phyloP scores from a whole-genome alignment of 129 eudicot species.

The Saussurea involucrata region DNA sequence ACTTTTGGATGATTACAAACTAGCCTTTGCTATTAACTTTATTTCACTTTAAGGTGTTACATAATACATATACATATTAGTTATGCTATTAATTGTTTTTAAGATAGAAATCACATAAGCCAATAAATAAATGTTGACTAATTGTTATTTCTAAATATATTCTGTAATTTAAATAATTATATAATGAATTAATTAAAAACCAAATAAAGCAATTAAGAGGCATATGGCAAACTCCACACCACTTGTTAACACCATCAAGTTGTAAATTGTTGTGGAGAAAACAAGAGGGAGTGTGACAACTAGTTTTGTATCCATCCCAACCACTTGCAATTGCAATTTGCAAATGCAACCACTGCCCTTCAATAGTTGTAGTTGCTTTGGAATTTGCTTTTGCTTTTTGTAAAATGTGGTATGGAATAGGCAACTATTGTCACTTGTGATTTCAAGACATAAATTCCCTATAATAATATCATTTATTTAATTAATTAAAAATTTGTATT shows the following conservation, averaged over 20 bases:
- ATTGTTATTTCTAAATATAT: neutral
- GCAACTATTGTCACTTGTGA: neutral
- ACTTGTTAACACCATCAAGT: slow-evolving; percentile 21
- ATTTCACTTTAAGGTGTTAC: neutral
- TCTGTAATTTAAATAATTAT: neutral
- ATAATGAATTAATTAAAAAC: neutral
- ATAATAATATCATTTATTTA: neutral
- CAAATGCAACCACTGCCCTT: slow-evolving; percentile 21
- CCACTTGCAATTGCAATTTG: slow-evolving; percentile 14
- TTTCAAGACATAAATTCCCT: neutral
- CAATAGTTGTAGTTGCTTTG: slow-evolving; percentile 15
- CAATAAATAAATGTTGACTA: neutral
- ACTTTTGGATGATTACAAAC: neutral
- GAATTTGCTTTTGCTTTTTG: slow-evolving; percentile 17
- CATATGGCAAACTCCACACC: slow-evolving; percentile 28
- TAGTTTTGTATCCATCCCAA: slow-evolving; percentile 17
- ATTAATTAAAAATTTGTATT: too few relatives aligned
- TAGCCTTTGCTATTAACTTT: neutral
- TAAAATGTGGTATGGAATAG: neutral
- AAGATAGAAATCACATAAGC: neutral
- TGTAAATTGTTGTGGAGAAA: slow-evolving; percentile 21
- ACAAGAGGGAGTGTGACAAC: slow-evolving; percentile 27
- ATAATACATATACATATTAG: neutral
- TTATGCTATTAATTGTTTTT: neutral
- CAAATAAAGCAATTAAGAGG: slow-evolving; percentile 8